Conservation (phyloP, 2,329 filamentous ascomycete species). For the Xylariaceae sp. region DNA sequence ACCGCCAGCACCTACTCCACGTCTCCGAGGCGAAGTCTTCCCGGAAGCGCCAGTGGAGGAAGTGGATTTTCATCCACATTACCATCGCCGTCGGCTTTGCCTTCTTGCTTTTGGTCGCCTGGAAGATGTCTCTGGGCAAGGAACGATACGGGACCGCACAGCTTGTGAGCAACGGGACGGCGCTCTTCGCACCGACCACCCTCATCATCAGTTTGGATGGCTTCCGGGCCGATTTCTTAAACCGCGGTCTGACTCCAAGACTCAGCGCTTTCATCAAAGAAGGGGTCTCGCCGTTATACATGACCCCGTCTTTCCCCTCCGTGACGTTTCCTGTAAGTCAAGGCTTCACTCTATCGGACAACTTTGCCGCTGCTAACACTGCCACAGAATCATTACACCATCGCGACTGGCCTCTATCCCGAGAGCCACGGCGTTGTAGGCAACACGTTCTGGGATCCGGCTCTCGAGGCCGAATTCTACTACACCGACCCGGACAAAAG, state of each 20-base stretch:
- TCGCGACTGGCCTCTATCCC: slow-evolving; percentile 86
- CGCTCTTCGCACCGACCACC: slow-evolving; percentile 83
- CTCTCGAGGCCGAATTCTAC: slow-evolving; percentile 69
- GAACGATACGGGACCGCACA: slow-evolving; percentile 25
- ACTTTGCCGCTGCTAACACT: background rate
- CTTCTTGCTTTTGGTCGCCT: slow-evolving; percentile 48
- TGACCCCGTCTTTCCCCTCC: slow-evolving; percentile 90
- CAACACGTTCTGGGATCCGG: slow-evolving; percentile 90
- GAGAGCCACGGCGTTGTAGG: slow-evolving; percentile 90
- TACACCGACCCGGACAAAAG: slow-evolving; percentile 73
- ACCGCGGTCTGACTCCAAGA: slow-evolving; percentile 73
- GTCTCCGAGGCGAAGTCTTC: slow-evolving; percentile 38
- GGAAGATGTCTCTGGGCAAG: slow-evolving; percentile 47
- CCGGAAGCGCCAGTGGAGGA: slow-evolving; percentile 46
- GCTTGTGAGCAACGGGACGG: slow-evolving; percentile 70
- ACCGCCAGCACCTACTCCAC: slow-evolving; percentile 44
- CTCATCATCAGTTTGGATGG: slow-evolving; percentile 92
- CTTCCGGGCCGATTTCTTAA: slow-evolving; percentile 89
- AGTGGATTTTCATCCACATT: slow-evolving; percentile 45
- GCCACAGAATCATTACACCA: slow-evolving; percentile 78
- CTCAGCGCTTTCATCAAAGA: slow-evolving; percentile 70
- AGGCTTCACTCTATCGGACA: background rate
- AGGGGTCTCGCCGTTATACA: slow-evolving; percentile 84
- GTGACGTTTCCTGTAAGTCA: slow-evolving; percentile 70
- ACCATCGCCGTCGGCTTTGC: slow-evolving; percentile 46